These are phyloP conservation scores for Alternaria conjuncta DNA, from an alignment of 2,329 filamentous ascomycete genomes.

Conservation along the genomic window DNA sequence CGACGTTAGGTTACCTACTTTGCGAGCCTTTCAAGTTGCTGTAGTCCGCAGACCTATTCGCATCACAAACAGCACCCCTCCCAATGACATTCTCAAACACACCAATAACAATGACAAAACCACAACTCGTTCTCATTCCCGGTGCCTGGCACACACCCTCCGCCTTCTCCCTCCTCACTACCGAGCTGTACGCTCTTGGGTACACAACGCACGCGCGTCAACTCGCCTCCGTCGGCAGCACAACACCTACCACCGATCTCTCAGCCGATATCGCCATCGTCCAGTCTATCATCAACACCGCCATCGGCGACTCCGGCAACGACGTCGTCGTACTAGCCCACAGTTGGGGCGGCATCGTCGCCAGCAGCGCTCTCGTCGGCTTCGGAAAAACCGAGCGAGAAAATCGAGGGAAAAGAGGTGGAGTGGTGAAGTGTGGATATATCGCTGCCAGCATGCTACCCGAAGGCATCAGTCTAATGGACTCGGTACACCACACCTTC, in stretches of 20 bases:
- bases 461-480: conserved; percentile 42
- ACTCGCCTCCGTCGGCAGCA: conserved; percentile 36
- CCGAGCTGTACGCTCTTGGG: conserved; percentile 36
- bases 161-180: conserved; percentile 31
- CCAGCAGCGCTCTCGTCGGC: conserved; percentile 45
- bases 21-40: not conserved
- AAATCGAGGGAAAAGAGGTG: conserved; percentile 47
- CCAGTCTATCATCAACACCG: conserved; percentile 37
- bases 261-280: conserved; percentile 45
- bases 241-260: conserved; percentile 36
- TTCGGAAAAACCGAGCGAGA: conserved; percentile 44
- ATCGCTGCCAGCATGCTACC: conserved; percentile 48
- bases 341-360: conserved; percentile 54
- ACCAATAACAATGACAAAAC: conserved; percentile 31
- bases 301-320: conserved; percentile 48
- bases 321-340: conserved; percentile 54
- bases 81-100: not conserved
- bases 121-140: conserved; percentile 46
- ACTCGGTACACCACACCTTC: not conserved
- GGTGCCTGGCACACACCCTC: conserved; percentile 48
- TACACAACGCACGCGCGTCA: conserved; percentile 39
- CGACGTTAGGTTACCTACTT: not conserved
- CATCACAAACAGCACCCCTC: no score
- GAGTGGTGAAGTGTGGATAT: conserved; percentile 46
- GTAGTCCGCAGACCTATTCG: no score